phyloP scores from a whole-genome alignment of 1,139 yeast species.

The Debaryomyces robertsiae region DNA sequence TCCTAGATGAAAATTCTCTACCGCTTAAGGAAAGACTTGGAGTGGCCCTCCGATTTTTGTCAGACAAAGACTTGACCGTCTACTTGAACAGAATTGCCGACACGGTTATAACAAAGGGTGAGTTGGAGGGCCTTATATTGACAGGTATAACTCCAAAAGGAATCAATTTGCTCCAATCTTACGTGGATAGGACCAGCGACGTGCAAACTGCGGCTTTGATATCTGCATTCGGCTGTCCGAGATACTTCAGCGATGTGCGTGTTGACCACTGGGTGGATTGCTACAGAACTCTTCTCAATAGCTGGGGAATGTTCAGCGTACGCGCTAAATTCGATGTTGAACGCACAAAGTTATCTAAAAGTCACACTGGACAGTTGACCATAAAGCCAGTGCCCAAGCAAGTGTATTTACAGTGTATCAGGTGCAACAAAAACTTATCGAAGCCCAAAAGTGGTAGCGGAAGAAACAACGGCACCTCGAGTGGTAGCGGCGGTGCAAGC shows the following conservation, averaged over 20 bases:
- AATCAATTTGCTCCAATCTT: slow-evolving; percentile 78
- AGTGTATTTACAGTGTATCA: slow-evolving; percentile 74
- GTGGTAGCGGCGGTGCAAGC: slow-evolving; percentile 7
- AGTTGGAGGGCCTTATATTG: slow-evolving; percentile 83
- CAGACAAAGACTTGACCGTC: slow-evolving; percentile 72
- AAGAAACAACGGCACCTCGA: slow-evolving; percentile 10
- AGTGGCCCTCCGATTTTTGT: slow-evolving; percentile 80
- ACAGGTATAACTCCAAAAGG: slow-evolving; percentile 90
- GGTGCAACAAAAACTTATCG: slow-evolving; percentile 75
- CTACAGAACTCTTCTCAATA: slow-evolving; percentile 73
- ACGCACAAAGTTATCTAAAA: slow-evolving; percentile 64
- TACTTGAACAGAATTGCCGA: slow-evolving; percentile 73
- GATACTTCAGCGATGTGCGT: slow-evolving; percentile 71
- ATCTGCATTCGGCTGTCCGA: slow-evolving; percentile 78
- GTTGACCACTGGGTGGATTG: slow-evolving; percentile 78
- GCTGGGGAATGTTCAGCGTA: slow-evolving; percentile 78
- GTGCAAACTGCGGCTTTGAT: slow-evolving; percentile 90
- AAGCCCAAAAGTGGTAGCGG: slow-evolving; percentile 23
- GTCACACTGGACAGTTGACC: slow-evolving; percentile 50
- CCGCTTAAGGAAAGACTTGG: slow-evolving; percentile 89
- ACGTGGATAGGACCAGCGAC: slow-evolving; percentile 87
- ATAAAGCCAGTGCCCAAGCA: slow-evolving; percentile 66
- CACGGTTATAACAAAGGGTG: slow-evolving; percentile 74
- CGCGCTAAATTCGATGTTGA: slow-evolving; percentile 87
- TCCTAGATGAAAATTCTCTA: slow-evolving; percentile 82